These are phyloP conservation scores for Kappamyces sp. DNA, from an alignment of 192 early-diverging fungal species.

Conservation along the genomic window DNA sequence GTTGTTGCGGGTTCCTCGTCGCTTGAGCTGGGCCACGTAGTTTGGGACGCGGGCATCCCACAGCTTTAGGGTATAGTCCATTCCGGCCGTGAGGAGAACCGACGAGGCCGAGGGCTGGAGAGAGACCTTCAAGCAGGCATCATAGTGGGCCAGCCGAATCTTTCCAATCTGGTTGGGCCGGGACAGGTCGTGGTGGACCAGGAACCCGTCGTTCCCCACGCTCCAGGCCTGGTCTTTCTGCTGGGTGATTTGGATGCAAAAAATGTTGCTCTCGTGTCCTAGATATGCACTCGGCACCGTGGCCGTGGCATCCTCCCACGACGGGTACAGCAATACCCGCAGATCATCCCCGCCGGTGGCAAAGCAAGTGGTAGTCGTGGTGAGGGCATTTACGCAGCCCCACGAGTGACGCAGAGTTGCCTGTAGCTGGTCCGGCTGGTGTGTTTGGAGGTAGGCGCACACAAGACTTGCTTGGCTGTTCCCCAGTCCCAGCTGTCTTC, in stretches of 20 bases:
- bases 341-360: conserved; percentile 11
- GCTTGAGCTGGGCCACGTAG: neutral
- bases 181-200: conserved; percentile 1
- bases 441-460: too few relatives aligned
- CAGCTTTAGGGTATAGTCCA: conserved; percentile 13
- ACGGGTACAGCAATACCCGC: neutral
- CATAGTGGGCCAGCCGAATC: conserved; percentile 2
- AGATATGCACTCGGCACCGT: neutral
- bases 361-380: conserved; percentile 2
- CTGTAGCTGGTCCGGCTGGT: too few relatives aligned
- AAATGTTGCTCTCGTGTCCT: conserved; percentile 12
- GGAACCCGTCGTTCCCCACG: conserved; percentile 8
- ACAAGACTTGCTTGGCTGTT: too few relatives aligned
- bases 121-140: conserved; percentile 12
- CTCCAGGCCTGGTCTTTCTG: neutral
- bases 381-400: conserved; percentile 15
- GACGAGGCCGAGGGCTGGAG: neutral
- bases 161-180: neutral
- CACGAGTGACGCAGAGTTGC: too few relatives aligned
- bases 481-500: too few relatives aligned
- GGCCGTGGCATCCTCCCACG: neutral
- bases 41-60: conserved; percentile 1
- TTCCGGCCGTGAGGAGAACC: conserved; percentile 7
- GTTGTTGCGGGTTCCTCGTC: neutral
- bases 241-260: conserved; percentile 1